These are phyloP conservation scores for Bryoerythrophyllum caledonicum DNA, from an alignment of 225 moss, liverwort and hornwort genomes.

Conservation along the genomic window DNA sequence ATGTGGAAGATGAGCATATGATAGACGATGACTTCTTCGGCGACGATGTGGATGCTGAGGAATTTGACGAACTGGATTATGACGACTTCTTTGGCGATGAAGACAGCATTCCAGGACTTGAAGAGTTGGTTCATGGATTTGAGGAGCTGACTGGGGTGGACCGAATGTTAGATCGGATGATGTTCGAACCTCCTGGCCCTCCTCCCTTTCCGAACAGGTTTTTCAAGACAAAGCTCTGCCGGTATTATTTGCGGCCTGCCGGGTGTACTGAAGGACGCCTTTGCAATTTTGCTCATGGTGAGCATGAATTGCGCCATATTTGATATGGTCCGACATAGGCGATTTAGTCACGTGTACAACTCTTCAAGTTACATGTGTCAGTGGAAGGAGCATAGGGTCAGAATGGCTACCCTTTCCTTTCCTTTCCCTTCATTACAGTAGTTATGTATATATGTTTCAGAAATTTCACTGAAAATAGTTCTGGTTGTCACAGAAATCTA, in stretches of 20 bases:
- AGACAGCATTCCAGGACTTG: conserved; percentile 26
- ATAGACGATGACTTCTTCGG: conserved; percentile 39
- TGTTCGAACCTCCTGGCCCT: conserved; percentile 33
- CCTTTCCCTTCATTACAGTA: conserved; percentile 25
- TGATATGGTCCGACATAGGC: conserved; percentile 7
- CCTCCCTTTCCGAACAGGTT: conserved; percentile 23
- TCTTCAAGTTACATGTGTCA: conserved; percentile 20
- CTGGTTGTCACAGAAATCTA: conserved; percentile 21
- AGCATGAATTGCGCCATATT: conserved; percentile 58
- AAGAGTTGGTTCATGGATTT: conserved; percentile 30
- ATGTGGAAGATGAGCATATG: conserved; percentile 33
- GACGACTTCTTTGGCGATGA: conserved; percentile 40
- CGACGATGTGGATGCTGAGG: conserved; percentile 29
- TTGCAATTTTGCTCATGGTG: conserved; percentile 79
- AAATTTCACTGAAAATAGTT: conserved; percentile 23
- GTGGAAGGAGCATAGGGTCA: conserved; percentile 35
- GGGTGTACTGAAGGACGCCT: conserved; percentile 42
- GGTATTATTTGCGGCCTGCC: conserved; percentile 52
- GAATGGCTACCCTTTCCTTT: conserved; percentile 22
- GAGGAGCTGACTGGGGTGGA: conserved; percentile 25
- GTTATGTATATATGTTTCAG: conserved; percentile 39
- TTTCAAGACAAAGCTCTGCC: conserved; percentile 71
- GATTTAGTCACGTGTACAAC: conserved; percentile 19
- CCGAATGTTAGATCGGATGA: conserved; percentile 29
- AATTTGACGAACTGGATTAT: conserved; percentile 35